Evolutionary conservation across 306 rosid genomes (phyloP), one percentile per base, ranked within the genome.

Genomic region (Cucurbita moschata): DNA sequence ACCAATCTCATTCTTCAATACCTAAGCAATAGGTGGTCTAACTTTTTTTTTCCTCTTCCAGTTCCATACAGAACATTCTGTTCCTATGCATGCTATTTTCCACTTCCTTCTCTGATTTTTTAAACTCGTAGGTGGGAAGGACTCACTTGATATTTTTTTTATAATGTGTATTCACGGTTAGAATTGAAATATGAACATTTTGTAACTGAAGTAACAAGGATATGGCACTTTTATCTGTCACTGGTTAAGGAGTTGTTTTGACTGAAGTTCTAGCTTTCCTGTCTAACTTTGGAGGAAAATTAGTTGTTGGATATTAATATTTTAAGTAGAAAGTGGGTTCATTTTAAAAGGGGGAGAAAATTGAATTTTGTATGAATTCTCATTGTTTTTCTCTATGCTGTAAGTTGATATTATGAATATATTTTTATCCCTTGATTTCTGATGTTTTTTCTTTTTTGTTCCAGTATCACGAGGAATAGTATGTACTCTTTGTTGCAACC

Each of bases 1-100:
- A 91, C 86, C 84, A 94, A 94, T 69, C 83, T 94, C 58, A 78
- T 94, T 84, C 96, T 94, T 75, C 96, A 94, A 73, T 94, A 94
- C 79, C 71, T 94, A 76, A 90, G 96, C 86, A 94, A 91, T 86
- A 94, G 99, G 99, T 94, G 47, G 30, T 58, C 23, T 51, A 75
- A 30, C 26, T 62, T 75, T 39, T 50, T 11, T 61, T 26, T 42
- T 72, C 26, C 21, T 71, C 39, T 71, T 11, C 73, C 23, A 15
- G 13, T 18, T 21, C 21, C 21, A 21, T 11, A 11, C 40, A 23
- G 47, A 46, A 49, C 26, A 47, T 13, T 47, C 21, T 47, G 21
- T 66, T 44, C 6, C n/a, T 12, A 66, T 11, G 39, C 72, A 66
- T 66, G 39, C 54, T 19, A 10, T 69, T 49, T 62, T 69, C 15